Evolutionary conservation across 169 alveolate species (phyloP).

Genomic region (Cyclospora cayetanensis): DNA sequence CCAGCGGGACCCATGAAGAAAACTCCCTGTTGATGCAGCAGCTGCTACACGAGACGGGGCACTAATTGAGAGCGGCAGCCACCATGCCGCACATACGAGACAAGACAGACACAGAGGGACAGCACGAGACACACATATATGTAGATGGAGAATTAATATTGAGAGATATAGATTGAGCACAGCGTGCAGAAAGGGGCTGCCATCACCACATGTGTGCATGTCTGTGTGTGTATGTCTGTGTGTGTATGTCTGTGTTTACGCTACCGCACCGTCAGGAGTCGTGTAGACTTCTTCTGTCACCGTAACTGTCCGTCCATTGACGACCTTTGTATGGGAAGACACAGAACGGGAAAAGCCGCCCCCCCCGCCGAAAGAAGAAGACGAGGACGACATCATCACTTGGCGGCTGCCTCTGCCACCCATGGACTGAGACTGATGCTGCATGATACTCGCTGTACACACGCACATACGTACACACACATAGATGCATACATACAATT

Average conservation of each 20-base stretch:
- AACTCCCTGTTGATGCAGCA: background rate
- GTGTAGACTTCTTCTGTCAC: slow-evolving; percentile 54
- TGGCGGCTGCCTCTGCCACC: background rate
- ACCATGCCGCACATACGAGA: background rate
- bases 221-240: no score
- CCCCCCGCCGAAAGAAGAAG: background rate
- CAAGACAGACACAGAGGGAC: no score
- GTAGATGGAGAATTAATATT: no score
- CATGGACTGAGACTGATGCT: background rate
- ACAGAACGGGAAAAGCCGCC: slow-evolving; percentile 52
- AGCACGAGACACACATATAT: no score
- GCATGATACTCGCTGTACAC: background rate
- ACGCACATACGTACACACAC: background rate
- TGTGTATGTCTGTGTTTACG: background rate
- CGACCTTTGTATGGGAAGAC: slow-evolving; percentile 40
- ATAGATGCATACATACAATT: background rate
- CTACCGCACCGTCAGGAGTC: slow-evolving; percentile 52
- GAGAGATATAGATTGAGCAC: no score
- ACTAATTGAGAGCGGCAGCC: no score
- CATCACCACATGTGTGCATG: no score
- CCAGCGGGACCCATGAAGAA: background rate
- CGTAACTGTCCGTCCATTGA: slow-evolving; percentile 64
- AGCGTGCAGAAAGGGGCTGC: no score
- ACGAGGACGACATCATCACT: background rate
- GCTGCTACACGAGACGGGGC: no score